Evolutionary conservation across 2,329 filamentous ascomycete species (phyloP).

Genomic region (Penicillium oxalicum): DNA sequence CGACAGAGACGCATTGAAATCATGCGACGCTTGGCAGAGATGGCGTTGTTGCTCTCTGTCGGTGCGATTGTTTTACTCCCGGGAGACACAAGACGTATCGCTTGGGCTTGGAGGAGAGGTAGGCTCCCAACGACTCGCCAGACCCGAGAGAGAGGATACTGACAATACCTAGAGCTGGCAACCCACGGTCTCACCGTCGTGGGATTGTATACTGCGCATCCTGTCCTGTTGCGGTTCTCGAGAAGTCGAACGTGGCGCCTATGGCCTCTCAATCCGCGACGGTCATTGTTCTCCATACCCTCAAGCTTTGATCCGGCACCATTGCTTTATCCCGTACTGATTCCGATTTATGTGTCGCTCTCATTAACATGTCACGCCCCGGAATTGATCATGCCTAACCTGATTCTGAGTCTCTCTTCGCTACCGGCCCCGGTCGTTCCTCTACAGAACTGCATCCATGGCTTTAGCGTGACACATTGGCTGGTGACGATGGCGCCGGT

Average conservation of each 20-base stretch:
- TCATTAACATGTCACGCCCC: constrained; percentile 61
- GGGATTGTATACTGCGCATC: constrained; percentile 46
- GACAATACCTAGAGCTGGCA: constrained; percentile 27
- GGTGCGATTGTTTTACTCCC: constrained; percentile 40
- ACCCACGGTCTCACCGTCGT: constrained; percentile 28
- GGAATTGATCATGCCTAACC: constrained; percentile 65
- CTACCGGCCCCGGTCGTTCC: constrained; percentile 70
- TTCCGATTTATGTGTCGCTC: constrained; percentile 71
- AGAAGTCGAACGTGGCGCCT: constrained; percentile 23
- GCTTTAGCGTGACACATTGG: constrained; percentile 71
- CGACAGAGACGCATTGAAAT: constrained; percentile 38
- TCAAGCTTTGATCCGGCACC: constrained; percentile 84
- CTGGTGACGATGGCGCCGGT: constrained; percentile 65
- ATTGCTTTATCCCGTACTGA: constrained; percentile 72
- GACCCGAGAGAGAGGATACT: constrained; percentile 1
- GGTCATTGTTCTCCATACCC: constrained; percentile 57
- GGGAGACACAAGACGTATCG: constrained; percentile 26
- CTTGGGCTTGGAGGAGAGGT: constrained; percentile 38
- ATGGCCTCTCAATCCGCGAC: constrained; percentile 28
- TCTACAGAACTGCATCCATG: constrained; percentile 50
- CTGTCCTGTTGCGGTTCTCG: constrained; percentile 47
- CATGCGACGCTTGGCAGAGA: constrained; percentile 49
- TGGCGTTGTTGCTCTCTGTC: constrained; percentile 49
- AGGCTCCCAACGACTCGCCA: not conserved
- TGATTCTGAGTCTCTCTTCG: constrained; percentile 73